Percentiles rank a stretch among this genome's conserved stretches.
Evolutionary conservation across 495 filamentous ascomycete species (phyloP).

Genomic region (Stereocaulon alpinum): DNA sequence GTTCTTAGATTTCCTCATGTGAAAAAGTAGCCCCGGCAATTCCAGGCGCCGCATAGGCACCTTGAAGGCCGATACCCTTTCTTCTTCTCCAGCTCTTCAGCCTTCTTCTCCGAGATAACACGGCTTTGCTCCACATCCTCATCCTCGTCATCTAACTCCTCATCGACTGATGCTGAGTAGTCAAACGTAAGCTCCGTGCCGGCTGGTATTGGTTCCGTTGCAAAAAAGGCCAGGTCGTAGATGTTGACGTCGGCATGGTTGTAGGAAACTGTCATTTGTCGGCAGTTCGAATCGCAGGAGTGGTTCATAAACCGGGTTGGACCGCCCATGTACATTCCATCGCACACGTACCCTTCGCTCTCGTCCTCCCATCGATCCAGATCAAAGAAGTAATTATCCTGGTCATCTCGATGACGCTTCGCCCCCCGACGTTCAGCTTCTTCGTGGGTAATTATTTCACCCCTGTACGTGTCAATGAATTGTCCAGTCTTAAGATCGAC

Average conservation of each 20-base stretch:
- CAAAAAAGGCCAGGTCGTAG: constrained; percentile 85
- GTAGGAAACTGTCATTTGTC: constrained; percentile 71
- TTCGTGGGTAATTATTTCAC: constrained; percentile 68
- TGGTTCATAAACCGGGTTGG: constrained; percentile 57
- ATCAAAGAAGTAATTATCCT: constrained; percentile 66
- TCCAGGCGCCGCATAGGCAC: constrained; percentile 58
- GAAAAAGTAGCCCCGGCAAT: constrained; percentile 61
- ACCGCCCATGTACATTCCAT: constrained; percentile 49
- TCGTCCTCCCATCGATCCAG: constrained; percentile 67
- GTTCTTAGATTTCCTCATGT: neutral
- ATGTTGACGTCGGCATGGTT: constrained; percentile 64
- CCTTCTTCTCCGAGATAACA: constrained; percentile 31
- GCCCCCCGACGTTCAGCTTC: constrained; percentile 52
- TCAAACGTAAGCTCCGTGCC: constrained; percentile 79
- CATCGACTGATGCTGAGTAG: constrained; percentile 36
- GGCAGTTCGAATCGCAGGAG: constrained; percentile 62
- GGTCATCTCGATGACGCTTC: constrained; percentile 33
- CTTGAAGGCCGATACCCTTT: constrained; percentile 37
- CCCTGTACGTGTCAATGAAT: constrained; percentile 82
- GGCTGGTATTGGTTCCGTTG: constrained; percentile 54
- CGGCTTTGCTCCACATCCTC: constrained; percentile 45
- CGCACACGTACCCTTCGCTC: constrained; percentile 40
- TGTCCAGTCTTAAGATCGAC: constrained; percentile 63
- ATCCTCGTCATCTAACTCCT: neutral
- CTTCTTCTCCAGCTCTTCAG: constrained; percentile 40